Base-by-base conservation (phyloP, 2,329 filamentous ascomycete species). In the Ophiosphaerella korrae region DNA sequence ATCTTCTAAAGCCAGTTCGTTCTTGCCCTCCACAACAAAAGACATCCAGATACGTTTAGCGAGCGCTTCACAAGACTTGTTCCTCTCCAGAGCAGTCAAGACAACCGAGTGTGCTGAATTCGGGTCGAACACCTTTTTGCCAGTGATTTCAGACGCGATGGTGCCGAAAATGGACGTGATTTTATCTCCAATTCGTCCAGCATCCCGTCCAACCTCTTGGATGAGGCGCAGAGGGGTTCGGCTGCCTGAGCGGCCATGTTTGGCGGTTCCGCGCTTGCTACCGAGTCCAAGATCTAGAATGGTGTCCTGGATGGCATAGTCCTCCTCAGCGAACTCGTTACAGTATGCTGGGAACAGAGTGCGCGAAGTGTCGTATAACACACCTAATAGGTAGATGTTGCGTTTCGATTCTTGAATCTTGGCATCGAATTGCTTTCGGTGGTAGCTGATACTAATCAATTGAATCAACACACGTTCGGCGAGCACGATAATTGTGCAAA, bases 41-140 rank as follows among this genome's bases (percentile, higher is more conserved):
- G 92, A 97, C 90, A 97, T 96, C 94, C 94, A 97, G 56, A 97
- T 88, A 66, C 94, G 88, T 61, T 86, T 88, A n/a, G 90, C 92
- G 50, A 97, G 78, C n/a, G 94, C 94, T 72, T 97, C 92, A 0
- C 92, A 90, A 6, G 91, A 89, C 52, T 83, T 82, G 37, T 84
- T 86, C 76, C 91, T 93, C 74, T 97, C 92, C 29, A 97, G 80
- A 7, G 93, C 94, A 70, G 95, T 86, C 11, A 95, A 81, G 5
- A 97, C 91, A 42, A 97, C 85, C 0, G 91, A 94, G 71, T 97
- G 92, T 1, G 92, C 87, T 5, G 92, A 89, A 66, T 90, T 93
- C 12, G 91, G 88, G 74, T 97, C 96, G 78, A 97, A 96, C 18
- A 97, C 88, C 66, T 96, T 86, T 77, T 95, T 96, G 59, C 94